Percentiles rank a stretch among this genome's conserved stretches.
Evolutionary conservation across 2,329 filamentous ascomycete species (phyloP).

Genomic region (Pyrenochaeta sp.): DNA sequence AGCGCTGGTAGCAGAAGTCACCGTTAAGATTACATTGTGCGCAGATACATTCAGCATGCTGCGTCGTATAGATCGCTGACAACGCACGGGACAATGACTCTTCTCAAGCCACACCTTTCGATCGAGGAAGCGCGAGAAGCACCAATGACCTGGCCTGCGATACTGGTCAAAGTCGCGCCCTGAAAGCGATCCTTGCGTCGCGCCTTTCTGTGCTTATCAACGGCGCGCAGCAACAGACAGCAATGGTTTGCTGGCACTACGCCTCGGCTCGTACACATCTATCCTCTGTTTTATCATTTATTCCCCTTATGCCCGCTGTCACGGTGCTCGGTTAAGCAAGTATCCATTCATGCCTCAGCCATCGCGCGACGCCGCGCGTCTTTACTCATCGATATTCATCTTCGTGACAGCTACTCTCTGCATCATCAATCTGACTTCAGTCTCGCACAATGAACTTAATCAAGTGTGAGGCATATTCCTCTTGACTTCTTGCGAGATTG

Average conservation of each 20-base stretch:
- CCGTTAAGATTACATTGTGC: conserved; percentile 7
- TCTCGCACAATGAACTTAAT: conserved; percentile 3
- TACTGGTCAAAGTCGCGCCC: conserved; percentile 3
- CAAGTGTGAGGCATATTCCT: conserved; percentile 13
- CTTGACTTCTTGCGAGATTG: conserved; percentile 10
- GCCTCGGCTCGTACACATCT: not conserved
- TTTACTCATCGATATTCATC: not conserved
- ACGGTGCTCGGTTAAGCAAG: conserved; percentile 4
- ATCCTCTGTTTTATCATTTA: not conserved
- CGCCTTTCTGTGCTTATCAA: conserved; percentile 33
- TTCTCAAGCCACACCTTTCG: conserved; percentile 16
- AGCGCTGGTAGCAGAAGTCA: not conserved
- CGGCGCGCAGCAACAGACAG: conserved; percentile 9
- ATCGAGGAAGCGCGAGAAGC: conserved; percentile 6
- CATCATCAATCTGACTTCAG: conserved; percentile 1
- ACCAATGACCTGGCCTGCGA: conserved; percentile 9
- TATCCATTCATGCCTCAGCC: conserved; percentile 12
- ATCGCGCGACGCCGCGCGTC: not conserved
- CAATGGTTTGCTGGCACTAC: not conserved
- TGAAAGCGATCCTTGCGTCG: conserved; percentile 19
- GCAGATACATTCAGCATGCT: conserved; percentile 20
- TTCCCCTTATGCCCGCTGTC: not conserved
- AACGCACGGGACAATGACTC: conserved; percentile 15
- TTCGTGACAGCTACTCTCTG: conserved; percentile 8
- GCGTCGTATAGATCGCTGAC: conserved; percentile 27